Evolutionary conservation across 257 asterid genomes (phyloP).

Genomic region (Salvia rosmarinus): DNA sequence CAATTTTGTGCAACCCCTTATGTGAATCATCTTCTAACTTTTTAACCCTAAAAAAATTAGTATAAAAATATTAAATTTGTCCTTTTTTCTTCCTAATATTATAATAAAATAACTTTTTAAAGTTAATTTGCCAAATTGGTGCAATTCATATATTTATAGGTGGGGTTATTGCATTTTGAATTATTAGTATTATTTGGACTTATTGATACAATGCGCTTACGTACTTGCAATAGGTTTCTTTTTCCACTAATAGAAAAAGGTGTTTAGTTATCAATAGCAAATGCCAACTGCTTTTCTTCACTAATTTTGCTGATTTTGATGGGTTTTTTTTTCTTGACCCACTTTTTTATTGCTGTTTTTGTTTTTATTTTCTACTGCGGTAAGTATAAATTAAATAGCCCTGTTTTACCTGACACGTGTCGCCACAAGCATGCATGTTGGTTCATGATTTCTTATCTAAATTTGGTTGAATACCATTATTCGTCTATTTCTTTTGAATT

Average conservation of each 20-base stretch:
- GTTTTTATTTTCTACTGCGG: background rate
- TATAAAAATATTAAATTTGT: background rate
- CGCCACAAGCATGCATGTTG: background rate
- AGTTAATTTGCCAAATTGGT: conserved; percentile 41
- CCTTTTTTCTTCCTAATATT: conserved; percentile 20
- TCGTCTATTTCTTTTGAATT: no score
- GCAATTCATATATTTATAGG: conserved; percentile 22
- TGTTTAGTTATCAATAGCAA: conserved; percentile 44
- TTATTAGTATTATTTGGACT: conserved; percentile 40
- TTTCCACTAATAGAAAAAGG: conserved; percentile 44
- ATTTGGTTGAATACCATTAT: no score
- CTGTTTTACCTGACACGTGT: conserved; percentile 29
- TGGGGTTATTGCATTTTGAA: conserved; percentile 45
- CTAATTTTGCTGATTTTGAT: conserved; percentile 35
- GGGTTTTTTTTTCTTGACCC: background rate
- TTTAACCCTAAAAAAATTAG: conserved; percentile 17
- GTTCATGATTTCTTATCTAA: no score
- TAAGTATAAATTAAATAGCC: conserved; percentile 1
- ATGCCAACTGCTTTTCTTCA: conserved; percentile 40
- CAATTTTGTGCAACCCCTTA: conserved; percentile 32
- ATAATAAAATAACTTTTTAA: conserved; percentile 16
- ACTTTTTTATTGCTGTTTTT: background rate
- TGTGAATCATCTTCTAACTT: conserved; percentile 32
- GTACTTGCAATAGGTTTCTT: conserved; percentile 40
- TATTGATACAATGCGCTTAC: conserved; percentile 46